Evolutionary conservation across 2,329 filamentous ascomycete genomes (phyloP).

Genomic region (Huntiella decipiens): DNA sequence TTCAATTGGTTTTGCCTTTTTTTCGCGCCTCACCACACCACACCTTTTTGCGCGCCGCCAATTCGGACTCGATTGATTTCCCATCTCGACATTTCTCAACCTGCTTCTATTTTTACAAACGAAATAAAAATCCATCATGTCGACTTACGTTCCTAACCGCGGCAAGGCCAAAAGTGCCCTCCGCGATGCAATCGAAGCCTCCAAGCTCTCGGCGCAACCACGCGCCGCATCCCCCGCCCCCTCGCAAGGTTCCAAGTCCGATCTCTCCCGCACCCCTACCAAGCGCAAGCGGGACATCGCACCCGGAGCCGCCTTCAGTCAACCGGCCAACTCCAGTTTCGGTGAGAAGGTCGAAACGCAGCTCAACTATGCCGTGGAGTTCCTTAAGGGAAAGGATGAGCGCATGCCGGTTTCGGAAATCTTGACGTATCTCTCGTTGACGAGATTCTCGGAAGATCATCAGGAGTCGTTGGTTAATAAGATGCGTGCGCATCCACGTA

Average conservation of each 20-base stretch:
- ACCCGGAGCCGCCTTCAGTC: conserved; percentile 46
- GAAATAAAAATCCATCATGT: background rate
- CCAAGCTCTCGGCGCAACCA: conserved; percentile 38
- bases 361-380: conserved; percentile 70
- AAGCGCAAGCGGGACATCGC: conserved; percentile 38
- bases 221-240: conserved; percentile 35
- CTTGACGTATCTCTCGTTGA: conserved; percentile 60
- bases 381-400: conserved; percentile 54
- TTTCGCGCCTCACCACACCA: background rate
- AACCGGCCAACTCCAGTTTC: conserved; percentile 56
- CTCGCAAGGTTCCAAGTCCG: conserved; percentile 33
- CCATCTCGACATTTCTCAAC: background rate
- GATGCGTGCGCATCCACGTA: conserved; percentile 43
- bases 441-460: conserved; percentile 38
- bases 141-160: conserved; percentile 6
- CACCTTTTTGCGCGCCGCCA: background rate
- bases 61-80: background rate
- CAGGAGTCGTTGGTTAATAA: conserved; percentile 48
- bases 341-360: conserved; percentile 72
- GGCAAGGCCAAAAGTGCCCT: conserved; percentile 3
- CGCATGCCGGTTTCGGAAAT: conserved; percentile 57
- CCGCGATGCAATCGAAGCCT: conserved; percentile 22
- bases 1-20: background rate
- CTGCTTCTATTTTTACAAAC: background rate
- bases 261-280: conserved; percentile 37